Evolutionary conservation across 2,329 filamentous ascomycete species (phyloP).

Genomic region (Bipolaris oryzae): DNA sequence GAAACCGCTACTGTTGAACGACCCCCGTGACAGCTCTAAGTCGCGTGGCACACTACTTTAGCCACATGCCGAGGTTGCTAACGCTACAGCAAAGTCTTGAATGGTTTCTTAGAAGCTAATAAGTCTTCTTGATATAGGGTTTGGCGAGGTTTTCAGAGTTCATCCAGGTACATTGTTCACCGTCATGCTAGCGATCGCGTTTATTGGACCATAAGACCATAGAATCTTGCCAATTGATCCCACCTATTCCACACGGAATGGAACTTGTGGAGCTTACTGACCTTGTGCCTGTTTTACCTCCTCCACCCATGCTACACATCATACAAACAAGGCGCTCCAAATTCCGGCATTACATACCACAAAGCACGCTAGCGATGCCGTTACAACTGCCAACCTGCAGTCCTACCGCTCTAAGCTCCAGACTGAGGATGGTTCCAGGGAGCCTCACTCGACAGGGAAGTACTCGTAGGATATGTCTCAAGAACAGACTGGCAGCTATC

Average conservation of each 20-base stretch:
- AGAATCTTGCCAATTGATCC: not conserved
- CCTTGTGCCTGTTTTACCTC: not conserved
- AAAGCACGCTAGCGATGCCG: not conserved
- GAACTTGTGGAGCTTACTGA: not conserved
- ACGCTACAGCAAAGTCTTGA: not conserved
- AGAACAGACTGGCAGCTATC: conserved; percentile 4
- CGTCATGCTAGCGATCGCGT: not conserved
- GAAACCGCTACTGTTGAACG: conserved; percentile 19
- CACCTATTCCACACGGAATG: not conserved
- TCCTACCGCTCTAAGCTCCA: conserved; percentile 9
- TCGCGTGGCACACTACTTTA: not conserved
- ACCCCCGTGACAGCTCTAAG: conserved; percentile 6
- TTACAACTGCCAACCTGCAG: conserved; percentile 17
- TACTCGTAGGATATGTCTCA: conserved; percentile 4
- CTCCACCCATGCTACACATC: conserved; percentile 5
- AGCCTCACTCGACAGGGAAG: conserved; percentile 13
- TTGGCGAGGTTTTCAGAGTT: not conserved
- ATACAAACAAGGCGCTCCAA: not conserved
- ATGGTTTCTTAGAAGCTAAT: not conserved
- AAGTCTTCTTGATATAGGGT: not conserved
- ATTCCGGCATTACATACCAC: conserved; percentile 3
- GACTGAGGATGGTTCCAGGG: conserved; percentile 7
- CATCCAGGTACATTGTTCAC: not conserved
- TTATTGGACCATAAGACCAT: not conserved
- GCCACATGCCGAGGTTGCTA: not conserved